Percentiles rank a stretch among this genome's conserved stretches.
phyloP scores from a whole-genome alignment of 192 early-diverging fungal genomes.

The Geranomyces michiganensis region DNA sequence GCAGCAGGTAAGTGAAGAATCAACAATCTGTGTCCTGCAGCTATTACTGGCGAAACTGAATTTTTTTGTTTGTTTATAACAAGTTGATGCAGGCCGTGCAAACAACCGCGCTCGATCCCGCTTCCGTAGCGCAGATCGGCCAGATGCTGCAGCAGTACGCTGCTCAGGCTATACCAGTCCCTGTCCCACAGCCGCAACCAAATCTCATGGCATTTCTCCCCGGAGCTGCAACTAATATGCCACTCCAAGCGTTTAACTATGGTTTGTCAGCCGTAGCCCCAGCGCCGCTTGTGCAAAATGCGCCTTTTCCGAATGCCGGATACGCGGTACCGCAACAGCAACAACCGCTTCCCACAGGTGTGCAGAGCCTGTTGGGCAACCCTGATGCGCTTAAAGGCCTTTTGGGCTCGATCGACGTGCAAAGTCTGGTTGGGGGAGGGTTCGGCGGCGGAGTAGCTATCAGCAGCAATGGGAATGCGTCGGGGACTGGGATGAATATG shows the following conservation, averaged over 20 bases:
- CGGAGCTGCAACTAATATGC: background rate
- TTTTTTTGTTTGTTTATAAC: background rate
- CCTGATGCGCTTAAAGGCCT: slow-evolving; percentile 25
- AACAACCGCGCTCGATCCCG: slow-evolving; percentile 37
- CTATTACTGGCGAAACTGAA: background rate
- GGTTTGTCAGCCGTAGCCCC: slow-evolving; percentile 14
- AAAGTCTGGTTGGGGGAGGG: background rate
- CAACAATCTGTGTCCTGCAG: no score
- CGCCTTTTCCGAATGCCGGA: background rate
- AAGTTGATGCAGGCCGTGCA: slow-evolving; percentile 52
- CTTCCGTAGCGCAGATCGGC: slow-evolving; percentile 48
- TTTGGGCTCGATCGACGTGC: slow-evolving; percentile 10
- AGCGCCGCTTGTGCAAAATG: background rate
- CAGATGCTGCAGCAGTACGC: slow-evolving; percentile 51
- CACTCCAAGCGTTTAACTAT: slow-evolving; percentile 3
- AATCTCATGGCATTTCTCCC: slow-evolving; percentile 1
- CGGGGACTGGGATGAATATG: background rate
- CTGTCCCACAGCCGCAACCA: background rate
- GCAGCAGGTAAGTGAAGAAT: slow-evolving; percentile 35
- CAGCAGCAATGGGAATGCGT: no score
- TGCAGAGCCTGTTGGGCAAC: slow-evolving; percentile 8
- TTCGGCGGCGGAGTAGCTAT: background rate
- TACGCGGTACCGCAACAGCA: no score
- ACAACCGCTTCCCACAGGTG: background rate
- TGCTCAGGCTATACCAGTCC: background rate